Conservation (phyloP, 495 filamentous ascomycete genomes). For the Cryomyces antarcticus region DNA sequence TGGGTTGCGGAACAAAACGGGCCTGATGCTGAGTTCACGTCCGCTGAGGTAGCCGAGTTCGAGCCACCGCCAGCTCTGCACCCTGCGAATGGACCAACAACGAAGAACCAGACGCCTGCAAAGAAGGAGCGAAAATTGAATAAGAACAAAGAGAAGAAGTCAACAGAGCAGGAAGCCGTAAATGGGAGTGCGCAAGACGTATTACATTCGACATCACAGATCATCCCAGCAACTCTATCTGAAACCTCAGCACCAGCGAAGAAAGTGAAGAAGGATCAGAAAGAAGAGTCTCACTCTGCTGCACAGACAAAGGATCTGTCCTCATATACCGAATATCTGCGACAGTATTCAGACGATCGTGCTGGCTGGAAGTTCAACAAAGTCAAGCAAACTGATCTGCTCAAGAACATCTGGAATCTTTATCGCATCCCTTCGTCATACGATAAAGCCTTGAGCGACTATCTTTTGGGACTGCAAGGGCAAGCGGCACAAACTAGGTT, state of each 20-base stretch:
- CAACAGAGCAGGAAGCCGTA: conserved; percentile 1
- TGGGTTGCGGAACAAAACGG: conserved; percentile 22
- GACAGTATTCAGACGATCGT: conserved; percentile 42
- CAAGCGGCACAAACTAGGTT: conserved; percentile 29
- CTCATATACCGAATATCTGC: conserved; percentile 47
- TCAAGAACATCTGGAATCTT: conserved; percentile 60
- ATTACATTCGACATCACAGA: background rate
- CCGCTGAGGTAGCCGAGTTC: conserved; percentile 6
- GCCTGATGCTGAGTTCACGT: conserved; percentile 9
- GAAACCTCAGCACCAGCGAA: background rate
- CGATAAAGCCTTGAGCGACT: conserved; percentile 41
- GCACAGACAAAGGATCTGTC: conserved; percentile 14
- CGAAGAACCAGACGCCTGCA: background rate
- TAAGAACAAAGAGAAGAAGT: conserved; percentile 2
- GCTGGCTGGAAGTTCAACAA: conserved; percentile 85
- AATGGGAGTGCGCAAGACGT: background rate
- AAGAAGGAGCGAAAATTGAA: background rate
- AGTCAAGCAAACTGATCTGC: conserved; percentile 56
- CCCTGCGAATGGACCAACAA: background rate
- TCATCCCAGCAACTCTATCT: background rate
- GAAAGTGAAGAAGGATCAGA: conserved; percentile 5
- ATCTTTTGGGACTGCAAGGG: conserved; percentile 53
- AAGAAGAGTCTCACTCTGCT: conserved; percentile 11
- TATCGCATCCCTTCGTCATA: conserved; percentile 43
- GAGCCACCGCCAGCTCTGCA: background rate